Conservation (phyloP, 176 grass and related monocot genomes). For the Carex myosuroides region DNA sequence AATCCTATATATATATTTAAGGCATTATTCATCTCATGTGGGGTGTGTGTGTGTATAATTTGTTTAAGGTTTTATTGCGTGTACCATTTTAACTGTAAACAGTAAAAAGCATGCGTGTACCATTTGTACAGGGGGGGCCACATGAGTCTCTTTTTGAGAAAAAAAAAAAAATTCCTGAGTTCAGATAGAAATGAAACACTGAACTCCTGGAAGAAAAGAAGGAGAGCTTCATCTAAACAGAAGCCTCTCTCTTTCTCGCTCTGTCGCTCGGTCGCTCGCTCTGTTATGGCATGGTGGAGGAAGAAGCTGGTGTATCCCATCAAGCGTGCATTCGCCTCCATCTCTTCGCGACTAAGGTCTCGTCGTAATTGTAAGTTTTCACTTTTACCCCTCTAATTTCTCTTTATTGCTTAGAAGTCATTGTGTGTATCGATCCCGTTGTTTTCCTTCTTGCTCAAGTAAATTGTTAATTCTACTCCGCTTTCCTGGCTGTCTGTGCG, state of each 20-base stretch:
- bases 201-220: background rate
- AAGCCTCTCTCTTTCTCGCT: background rate
- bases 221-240: background rate
- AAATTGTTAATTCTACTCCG: background rate
- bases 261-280: no score
- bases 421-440: background rate
- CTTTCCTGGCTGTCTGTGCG: background rate
- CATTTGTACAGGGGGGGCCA: background rate
- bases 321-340: slow-evolving; percentile 49
- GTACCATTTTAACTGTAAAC: background rate
- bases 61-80: background rate
- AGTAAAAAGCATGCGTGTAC: background rate
- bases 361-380: slow-evolving; percentile 51
- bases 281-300: slow-evolving; percentile 62
- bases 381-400: background rate
- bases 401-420: background rate
- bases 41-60: background rate
- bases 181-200: background rate
- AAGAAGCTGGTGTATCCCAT: slow-evolving; percentile 64
- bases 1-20: no score
- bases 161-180: background rate
- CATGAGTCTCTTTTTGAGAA: background rate
- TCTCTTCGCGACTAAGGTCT: slow-evolving; percentile 43
- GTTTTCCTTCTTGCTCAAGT: background rate
- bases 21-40: background rate